Conservation (phyloP, 2,329 filamentous ascomycete genomes). For the Triangularia setosa region DNA sequence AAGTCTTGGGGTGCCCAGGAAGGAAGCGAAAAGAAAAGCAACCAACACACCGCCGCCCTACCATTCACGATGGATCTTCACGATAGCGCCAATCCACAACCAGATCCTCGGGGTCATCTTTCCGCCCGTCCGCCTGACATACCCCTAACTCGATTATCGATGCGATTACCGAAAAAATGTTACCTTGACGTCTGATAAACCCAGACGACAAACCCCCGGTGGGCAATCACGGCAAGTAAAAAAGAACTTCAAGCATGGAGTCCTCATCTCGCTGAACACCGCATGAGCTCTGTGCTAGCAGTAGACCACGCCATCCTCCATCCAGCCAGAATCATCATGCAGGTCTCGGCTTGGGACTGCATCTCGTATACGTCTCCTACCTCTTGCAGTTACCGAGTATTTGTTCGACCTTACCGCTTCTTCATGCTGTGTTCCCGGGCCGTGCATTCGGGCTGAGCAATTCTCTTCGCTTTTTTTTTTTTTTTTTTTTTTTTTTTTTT, state of each 20-base stretch:
- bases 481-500: not conserved
- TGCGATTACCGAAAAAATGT: not conserved
- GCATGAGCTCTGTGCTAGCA: not conserved
- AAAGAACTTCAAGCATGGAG: not conserved
- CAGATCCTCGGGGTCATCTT: not conserved
- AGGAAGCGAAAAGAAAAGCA: not conserved
- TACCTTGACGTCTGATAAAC: not conserved
- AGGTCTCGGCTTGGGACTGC: not conserved
- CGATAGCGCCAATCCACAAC: not conserved
- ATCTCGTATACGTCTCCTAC: not conserved
- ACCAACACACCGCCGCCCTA: slow-evolving; percentile 3
- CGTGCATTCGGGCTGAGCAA: not conserved
- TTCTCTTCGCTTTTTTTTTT: no score
- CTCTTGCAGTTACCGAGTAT: not conserved
- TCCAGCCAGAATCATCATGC: not conserved
- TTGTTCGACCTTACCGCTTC: not conserved
- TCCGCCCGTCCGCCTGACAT: not conserved
- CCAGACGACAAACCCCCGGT: not conserved
- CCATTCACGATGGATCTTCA: not conserved
- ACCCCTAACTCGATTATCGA: not conserved
- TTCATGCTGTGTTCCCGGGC: not conserved
- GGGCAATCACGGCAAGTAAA: not conserved
- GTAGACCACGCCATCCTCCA: not conserved
- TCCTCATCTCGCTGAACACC: not conserved
- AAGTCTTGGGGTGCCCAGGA: not conserved